Percentiles rank a stretch among this genome's conserved stretches.
Conservation (phyloP, 2,329 filamentous ascomycete species). For the Sphaerulina vaccinii region DNA sequence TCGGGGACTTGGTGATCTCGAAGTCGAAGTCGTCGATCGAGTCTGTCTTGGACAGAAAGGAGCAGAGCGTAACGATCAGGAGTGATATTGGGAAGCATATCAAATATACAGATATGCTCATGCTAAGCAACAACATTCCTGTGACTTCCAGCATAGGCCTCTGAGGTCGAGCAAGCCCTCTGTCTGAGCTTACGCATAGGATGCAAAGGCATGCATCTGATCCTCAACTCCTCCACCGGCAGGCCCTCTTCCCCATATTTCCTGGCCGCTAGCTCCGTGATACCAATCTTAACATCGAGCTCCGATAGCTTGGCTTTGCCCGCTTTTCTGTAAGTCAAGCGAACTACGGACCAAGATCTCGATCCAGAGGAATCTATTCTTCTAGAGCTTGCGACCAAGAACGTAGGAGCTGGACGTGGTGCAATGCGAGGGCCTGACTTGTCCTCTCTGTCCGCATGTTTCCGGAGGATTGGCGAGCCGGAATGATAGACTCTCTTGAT, state of each 20-base stretch:
- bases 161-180: background rate
- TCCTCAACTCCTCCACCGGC: background rate
- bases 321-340: background rate
- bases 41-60: too few species aligned
- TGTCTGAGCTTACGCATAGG: background rate
- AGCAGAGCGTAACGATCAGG: too few species aligned
- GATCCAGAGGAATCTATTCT: background rate
- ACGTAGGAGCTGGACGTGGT: background rate
- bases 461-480: background rate
- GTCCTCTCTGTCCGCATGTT: conserved; percentile 3
- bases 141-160: background rate
- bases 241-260: background rate
- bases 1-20: too few species aligned
- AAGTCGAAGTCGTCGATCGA: too few species aligned
- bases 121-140: too few species aligned
- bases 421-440: background rate
- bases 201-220: conserved; percentile 1
- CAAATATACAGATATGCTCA: too few species aligned
- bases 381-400: background rate
- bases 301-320: background rate
- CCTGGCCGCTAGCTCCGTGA: background rate
- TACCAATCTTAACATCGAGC: background rate
- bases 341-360: background rate
- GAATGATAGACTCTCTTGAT: background rate
- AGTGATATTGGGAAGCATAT: too few species aligned